Conservation (phyloP, 306 rosid genomes). For the Arachis stenosperma region DNA sequence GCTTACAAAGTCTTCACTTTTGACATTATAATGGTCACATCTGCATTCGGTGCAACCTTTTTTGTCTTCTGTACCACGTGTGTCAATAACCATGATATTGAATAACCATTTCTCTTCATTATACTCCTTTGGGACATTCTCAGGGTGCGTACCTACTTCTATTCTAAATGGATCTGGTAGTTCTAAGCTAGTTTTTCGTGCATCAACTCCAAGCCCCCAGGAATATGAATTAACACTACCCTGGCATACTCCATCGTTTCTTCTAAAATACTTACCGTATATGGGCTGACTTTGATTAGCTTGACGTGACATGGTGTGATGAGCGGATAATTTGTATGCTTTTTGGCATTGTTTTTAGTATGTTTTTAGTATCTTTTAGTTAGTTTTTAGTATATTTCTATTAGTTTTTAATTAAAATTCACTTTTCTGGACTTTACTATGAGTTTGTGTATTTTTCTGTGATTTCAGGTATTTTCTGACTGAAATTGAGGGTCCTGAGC, state of each 20-base stretch:
- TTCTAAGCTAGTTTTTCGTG: background rate
- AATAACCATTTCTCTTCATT: background rate
- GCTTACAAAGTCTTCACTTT: background rate
- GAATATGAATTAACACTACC: background rate
- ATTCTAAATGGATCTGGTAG: slow-evolving; percentile 1
- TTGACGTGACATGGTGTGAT: background rate
- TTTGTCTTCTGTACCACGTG: background rate
- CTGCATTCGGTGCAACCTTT: background rate
- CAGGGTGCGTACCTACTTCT: background rate
- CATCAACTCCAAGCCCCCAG: slow-evolving; percentile 18
- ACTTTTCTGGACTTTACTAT: too few species aligned
- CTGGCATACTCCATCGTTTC: slow-evolving; percentile 18
- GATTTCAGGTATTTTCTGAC: too few species aligned
- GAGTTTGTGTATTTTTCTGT: too few species aligned
- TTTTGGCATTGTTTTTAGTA: too few species aligned
- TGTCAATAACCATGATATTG: background rate
- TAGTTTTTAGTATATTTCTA: too few species aligned
- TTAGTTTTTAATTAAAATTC: too few species aligned
- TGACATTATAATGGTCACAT: slow-evolving; percentile 4
- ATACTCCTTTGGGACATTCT: slow-evolving; percentile 17
- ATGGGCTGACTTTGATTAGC: background rate
- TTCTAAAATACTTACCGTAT: background rate
- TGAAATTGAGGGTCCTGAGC: too few species aligned
- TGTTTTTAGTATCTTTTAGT: too few species aligned
- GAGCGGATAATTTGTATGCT: too few species aligned